These are phyloP conservation scores for Serendipita sp. DNA, from an alignment of 768 basidiomycete genomes.

Conservation along the genomic window DNA sequence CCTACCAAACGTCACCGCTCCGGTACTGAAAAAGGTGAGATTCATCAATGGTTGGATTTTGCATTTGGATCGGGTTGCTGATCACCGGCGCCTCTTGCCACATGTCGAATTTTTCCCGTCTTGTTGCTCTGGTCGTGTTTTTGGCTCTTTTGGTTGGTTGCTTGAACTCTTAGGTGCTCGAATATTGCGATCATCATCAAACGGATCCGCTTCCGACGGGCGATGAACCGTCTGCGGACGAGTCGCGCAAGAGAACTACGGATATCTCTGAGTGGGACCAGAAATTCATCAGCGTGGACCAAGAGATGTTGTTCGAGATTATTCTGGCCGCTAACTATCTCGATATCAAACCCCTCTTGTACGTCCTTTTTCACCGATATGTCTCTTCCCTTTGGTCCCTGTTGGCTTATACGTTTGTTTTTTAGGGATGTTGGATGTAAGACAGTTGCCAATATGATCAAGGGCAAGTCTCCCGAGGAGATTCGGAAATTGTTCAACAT, in stretches of 20 bases:
- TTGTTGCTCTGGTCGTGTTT: neutral
- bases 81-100: neutral
- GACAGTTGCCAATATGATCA: conserved; percentile 99
- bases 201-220: conserved; percentile 86
- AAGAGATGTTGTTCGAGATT: conserved; percentile 99
- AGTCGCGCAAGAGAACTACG: conserved; percentile 92
- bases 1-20: conserved; percentile 82
- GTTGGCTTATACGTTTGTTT: neutral
- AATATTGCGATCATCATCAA: conserved; percentile 98
- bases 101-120: conserved; percentile 3
- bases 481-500: conserved; percentile 98
- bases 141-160: neutral
- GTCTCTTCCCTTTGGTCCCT: neutral
- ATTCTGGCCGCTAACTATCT: conserved; percentile 99
- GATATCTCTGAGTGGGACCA: conserved; percentile 99
- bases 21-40: conserved; percentile 77
- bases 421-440: conserved; percentile 90
- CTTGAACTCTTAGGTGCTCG: conserved; percentile 51
- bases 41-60: neutral
- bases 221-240: conserved; percentile 74
- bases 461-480: conserved; percentile 99
- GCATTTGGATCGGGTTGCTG: neutral
- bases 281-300: conserved; percentile 96
- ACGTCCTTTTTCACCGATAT: conserved; percentile 18
- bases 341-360: conserved; percentile 98